Evolutionary conservation across 106 monocot genomes (phyloP).

Genomic region (Apostasia ramifera): DNA sequence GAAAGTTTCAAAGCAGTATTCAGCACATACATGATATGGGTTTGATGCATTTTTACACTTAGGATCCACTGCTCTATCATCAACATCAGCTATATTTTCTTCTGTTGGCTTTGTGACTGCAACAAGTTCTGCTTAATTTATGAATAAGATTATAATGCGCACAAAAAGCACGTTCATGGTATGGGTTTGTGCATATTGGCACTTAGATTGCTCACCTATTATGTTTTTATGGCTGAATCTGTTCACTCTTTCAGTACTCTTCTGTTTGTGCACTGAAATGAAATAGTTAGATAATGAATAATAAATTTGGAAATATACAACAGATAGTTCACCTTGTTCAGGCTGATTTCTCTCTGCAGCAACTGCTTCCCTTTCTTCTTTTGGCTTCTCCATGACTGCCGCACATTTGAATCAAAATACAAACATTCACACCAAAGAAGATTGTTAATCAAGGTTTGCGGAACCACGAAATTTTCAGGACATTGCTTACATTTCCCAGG

Average conservation of each 20-base stretch:
- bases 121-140: too few species aligned
- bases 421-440: too few species aligned
- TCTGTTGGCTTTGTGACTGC: background rate
- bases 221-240: too few species aligned
- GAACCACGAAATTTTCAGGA: too few species aligned
- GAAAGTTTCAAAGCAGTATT: constrained; percentile 2
- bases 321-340: background rate
- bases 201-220: too few species aligned
- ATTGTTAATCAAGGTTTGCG: too few species aligned
- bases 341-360: background rate
- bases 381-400: too few species aligned
- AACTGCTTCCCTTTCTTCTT: background rate
- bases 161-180: background rate
- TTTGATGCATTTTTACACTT: constrained; percentile 8
- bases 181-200: too few species aligned
- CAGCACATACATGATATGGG: constrained; percentile 1
- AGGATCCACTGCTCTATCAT: background rate
- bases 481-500: too few species aligned
- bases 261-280: background rate
- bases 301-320: background rate
- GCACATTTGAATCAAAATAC: too few species aligned
- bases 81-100: background rate
- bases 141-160: background rate
- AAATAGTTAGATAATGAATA: too few species aligned
- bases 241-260: background rate